A percentile compares a stretch with the other conserved stretches of the same genome.
Conservation (phyloP, 495 filamentous ascomycete species). For the Daldinia loculata region DNA sequence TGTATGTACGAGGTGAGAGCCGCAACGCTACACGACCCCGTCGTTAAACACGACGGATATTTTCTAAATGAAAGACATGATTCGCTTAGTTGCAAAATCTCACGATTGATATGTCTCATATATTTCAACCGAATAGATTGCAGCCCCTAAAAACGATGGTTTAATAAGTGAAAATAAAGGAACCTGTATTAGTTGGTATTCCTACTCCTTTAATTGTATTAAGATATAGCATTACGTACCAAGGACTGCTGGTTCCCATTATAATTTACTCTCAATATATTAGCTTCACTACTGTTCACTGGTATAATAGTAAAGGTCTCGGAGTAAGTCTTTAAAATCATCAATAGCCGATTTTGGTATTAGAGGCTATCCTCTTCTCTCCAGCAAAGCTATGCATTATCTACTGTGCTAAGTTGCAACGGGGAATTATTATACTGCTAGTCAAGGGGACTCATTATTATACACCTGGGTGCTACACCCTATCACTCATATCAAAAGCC, state of each 20-base stretch:
- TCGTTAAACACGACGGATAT: background rate
- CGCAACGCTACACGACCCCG: background rate
- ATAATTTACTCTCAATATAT: background rate
- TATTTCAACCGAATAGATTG: background rate
- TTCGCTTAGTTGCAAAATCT: background rate
- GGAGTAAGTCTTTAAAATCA: background rate
- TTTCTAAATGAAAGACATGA: background rate
- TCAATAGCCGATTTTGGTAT: background rate
- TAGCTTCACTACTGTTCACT: background rate
- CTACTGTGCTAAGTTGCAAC: background rate
- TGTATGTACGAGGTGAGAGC: background rate
- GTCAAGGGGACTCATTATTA: background rate
- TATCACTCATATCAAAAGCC: background rate
- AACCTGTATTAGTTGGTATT: too few relatives aligned
- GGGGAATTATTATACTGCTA: background rate
- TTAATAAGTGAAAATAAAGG: background rate
- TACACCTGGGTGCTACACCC: background rate
- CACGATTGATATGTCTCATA: background rate
- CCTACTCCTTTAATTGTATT: too few relatives aligned
- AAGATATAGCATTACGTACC: too few relatives aligned
- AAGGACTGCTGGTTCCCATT: too few relatives aligned
- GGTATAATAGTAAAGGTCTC: background rate
- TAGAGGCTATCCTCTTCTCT: too few relatives aligned
- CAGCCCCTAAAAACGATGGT: background rate
- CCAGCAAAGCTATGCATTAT: too few relatives aligned